Conservation (phyloP, 345 rosid genomes). For the Capsella bursapastoris region DNA sequence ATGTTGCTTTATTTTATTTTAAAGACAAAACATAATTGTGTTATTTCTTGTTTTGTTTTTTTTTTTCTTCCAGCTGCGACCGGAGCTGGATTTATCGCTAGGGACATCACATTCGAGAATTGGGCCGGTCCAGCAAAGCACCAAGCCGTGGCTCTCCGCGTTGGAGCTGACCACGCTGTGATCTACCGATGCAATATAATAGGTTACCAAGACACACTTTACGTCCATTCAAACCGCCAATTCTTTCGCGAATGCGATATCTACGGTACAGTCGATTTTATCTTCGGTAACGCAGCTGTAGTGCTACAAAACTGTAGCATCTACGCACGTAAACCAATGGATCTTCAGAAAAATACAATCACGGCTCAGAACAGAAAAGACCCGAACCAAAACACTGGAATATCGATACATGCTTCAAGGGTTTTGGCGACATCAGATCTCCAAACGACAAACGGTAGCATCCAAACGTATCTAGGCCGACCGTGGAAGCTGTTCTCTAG, state of each 20-base stretch:
- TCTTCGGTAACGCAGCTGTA: constrained; percentile 93
- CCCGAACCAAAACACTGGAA: constrained; percentile 94
- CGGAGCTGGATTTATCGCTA: constrained; percentile 90
- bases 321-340: constrained; percentile 85
- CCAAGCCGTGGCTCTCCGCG: constrained; percentile 95
- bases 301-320: constrained; percentile 89
- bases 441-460: constrained; percentile 49
- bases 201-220: constrained; percentile 92
- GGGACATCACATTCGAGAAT: constrained; percentile 90
- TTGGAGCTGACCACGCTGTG: constrained; percentile 95
- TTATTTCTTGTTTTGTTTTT: not conserved
- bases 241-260: constrained; percentile 88
- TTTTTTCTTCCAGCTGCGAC: constrained; percentile 64
- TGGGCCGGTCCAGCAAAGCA: constrained; percentile 90
- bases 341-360: constrained; percentile 78
- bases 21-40: not conserved
- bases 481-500: constrained; percentile 94
- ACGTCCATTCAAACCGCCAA: constrained; percentile 95
- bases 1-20: not conserved
- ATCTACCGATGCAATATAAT: constrained; percentile 77
- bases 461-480: constrained; percentile 80
- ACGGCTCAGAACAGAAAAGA: constrained; percentile 98
- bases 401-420: constrained; percentile 85
- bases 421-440: constrained; percentile 69
- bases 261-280: constrained; percentile 92